These are phyloP conservation scores for Calocera viscosa DNA, from an alignment of 768 basidiomycete genomes.

Conservation along the genomic window DNA sequence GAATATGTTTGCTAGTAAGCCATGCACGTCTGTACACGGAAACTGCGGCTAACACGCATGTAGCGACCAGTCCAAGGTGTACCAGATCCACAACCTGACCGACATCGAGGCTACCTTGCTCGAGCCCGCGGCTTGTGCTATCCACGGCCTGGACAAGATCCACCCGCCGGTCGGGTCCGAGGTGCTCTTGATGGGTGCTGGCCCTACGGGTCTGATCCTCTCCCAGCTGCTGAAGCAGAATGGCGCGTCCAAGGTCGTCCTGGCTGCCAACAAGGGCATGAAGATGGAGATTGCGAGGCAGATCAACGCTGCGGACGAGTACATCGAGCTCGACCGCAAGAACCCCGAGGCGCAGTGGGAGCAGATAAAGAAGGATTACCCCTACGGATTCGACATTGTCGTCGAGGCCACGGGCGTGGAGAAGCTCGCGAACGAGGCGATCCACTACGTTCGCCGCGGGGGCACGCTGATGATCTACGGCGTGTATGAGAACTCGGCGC, in stretches of 20 bases:
- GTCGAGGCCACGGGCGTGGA: slow-evolving; percentile 74
- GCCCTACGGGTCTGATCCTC: slow-evolving; percentile 82
- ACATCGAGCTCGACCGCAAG: slow-evolving; percentile 69
- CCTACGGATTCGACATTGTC: slow-evolving; percentile 83
- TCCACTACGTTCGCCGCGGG: slow-evolving; percentile 78
- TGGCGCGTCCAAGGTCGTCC: slow-evolving; percentile 65
- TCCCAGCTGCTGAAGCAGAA: slow-evolving; percentile 79
- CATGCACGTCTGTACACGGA: not conserved
- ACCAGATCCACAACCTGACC: slow-evolving; percentile 75
- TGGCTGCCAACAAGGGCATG: slow-evolving; percentile 75
- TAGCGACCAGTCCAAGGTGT: slow-evolving; percentile 62
- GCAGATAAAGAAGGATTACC: slow-evolving; percentile 64
- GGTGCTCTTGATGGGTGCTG: slow-evolving; percentile 77
- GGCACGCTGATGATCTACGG: slow-evolving; percentile 83
- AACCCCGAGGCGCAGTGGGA: slow-evolving; percentile 68
- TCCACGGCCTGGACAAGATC: slow-evolving; percentile 85
- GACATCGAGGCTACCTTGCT: slow-evolving; percentile 81
- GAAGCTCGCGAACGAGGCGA: slow-evolving; percentile 72
- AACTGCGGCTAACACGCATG: not conserved
- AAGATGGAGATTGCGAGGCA: slow-evolving; percentile 79
- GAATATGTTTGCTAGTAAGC: slow-evolving; percentile 76
- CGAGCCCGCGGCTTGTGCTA: slow-evolving; percentile 82
- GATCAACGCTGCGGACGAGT: slow-evolving; percentile 69
- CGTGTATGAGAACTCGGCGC: slow-evolving; percentile 76
- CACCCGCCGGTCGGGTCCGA: slow-evolving; percentile 70